Percentiles rank a stretch among this genome's conserved stretches.
Conservation (phyloP, 495 filamentous ascomycete species). For the Entonaema liquescens region DNA sequence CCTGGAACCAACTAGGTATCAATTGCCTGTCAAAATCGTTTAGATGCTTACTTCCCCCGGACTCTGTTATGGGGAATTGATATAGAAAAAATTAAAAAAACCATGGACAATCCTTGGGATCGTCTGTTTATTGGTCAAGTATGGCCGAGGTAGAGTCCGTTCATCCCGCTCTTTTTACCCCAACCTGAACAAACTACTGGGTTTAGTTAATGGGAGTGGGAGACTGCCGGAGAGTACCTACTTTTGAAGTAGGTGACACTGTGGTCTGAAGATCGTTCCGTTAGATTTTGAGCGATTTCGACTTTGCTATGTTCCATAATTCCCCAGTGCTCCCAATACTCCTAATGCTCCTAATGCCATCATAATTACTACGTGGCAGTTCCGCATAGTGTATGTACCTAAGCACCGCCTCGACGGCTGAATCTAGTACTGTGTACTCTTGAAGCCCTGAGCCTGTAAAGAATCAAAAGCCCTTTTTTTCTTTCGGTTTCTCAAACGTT, state of each 20-base stretch:
- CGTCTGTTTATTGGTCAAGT: slow-evolving; percentile 19
- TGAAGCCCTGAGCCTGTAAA: no score
- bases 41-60: slow-evolving; percentile 14
- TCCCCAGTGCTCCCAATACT: not conserved
- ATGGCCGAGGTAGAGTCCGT: slow-evolving; percentile 42
- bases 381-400: slow-evolving; percentile 1
- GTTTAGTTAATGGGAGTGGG: slow-evolving; percentile 31
- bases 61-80: slow-evolving; percentile 4
- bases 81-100: slow-evolving; percentile 6
- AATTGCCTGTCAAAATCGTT: slow-evolving; percentile 1
- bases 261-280: slow-evolving; percentile 36
- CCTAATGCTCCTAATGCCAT: not conserved
- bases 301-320: not conserved
- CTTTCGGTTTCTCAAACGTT: not conserved
- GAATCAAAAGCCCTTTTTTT: slow-evolving; percentile 7
- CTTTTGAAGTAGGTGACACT: slow-evolving; percentile 41
- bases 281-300: slow-evolving; percentile 25
- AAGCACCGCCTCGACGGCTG: slow-evolving; percentile 20
- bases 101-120: slow-evolving; percentile 6
- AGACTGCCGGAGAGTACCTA: slow-evolving; percentile 3
- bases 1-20: slow-evolving; percentile 24
- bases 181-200: slow-evolving; percentile 35
- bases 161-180: slow-evolving; percentile 33
- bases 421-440: not conserved
- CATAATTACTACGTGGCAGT: not conserved